phyloP scores from a whole-genome alignment of 2,329 filamentous ascomycete species.

The Aspergillus spinulosporus region DNA sequence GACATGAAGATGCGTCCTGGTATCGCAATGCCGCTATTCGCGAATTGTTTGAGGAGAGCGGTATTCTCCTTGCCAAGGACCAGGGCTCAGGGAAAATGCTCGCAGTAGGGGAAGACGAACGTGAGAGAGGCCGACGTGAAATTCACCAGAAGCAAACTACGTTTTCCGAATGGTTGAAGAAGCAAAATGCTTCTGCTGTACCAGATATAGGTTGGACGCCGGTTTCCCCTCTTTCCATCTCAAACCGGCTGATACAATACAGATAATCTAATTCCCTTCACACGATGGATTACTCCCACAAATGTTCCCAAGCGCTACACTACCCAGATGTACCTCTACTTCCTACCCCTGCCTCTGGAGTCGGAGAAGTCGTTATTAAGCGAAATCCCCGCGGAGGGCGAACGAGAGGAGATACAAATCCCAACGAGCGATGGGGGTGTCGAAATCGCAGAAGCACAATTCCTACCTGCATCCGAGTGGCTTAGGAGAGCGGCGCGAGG shows the following conservation, averaged over 20 bases:
- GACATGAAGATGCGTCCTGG: constrained; percentile 69
- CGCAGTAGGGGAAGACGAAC: constrained; percentile 58
- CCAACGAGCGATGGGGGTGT: constrained; percentile 71
- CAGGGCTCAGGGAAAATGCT: constrained; percentile 53
- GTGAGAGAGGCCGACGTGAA: constrained; percentile 64
- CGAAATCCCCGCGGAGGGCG: constrained; percentile 41
- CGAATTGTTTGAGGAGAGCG: constrained; percentile 94
- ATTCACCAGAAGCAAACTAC: constrained; percentile 67
- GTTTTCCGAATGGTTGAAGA: constrained; percentile 66
- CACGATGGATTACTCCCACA: constrained; percentile 82
- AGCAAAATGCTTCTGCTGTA: constrained; percentile 36
- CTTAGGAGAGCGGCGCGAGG: constrained; percentile 62
- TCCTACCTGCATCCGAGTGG: constrained; percentile 71
- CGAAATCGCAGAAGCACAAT: constrained; percentile 73
- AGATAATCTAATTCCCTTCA: constrained; percentile 76
- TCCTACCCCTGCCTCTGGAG: constrained; percentile 64
- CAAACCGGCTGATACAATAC: background rate
- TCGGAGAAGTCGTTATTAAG: constrained; percentile 32
- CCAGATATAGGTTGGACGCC: constrained; percentile 59
- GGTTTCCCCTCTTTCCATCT: background rate
- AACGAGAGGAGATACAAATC: constrained; percentile 62
- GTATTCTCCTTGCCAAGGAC: constrained; percentile 70
- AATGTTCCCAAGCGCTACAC: constrained; percentile 76
- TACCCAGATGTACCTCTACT: constrained; percentile 96
- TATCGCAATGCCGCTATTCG: constrained; percentile 84